Conservation (phyloP, 441 rosid genomes). For the Bruguiera hainesii region DNA sequence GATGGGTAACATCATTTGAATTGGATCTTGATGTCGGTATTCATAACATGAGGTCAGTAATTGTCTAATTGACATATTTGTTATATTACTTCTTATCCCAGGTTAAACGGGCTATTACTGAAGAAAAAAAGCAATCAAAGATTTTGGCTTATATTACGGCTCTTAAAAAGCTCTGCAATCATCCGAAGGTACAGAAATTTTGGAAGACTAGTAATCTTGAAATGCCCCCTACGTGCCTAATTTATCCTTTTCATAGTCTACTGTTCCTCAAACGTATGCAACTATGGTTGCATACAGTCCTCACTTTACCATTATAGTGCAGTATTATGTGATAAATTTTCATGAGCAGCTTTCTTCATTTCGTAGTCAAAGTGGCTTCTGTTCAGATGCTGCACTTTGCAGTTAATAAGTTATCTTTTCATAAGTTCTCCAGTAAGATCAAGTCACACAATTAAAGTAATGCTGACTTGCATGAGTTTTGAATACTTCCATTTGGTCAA, state of each 20-base stretch:
- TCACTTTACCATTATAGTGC: background rate
- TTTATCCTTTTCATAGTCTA: constrained; percentile 1
- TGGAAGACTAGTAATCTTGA: constrained; percentile 7
- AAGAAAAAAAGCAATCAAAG: constrained; percentile 76
- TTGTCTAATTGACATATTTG: constrained; percentile 2
- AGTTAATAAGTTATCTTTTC: background rate
- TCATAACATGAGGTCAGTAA: constrained; percentile 5
- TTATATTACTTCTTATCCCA: constrained; percentile 32
- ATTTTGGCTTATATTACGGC: constrained; percentile 97
- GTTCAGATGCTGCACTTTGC: background rate
- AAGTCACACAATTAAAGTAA: too few species aligned
- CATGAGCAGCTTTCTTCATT: background rate
- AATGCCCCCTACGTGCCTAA: constrained; percentile 4
- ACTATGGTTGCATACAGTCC: background rate
- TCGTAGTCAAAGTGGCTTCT: background rate
- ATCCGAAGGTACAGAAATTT: constrained; percentile 73
- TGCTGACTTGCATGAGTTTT: background rate
- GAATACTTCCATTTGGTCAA: constrained; percentile 15
- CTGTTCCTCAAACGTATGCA: background rate
- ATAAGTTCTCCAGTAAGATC: background rate
- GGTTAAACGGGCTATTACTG: constrained; percentile 83
- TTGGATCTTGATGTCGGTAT: constrained; percentile 5
- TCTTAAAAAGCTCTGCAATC: constrained; percentile 99
- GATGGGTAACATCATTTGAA: background rate
- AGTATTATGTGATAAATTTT: background rate